Evolutionary conservation across 2,329 filamentous ascomycete species (phyloP), one percentile per base, ranked within the genome.

Genomic region (Taxawa tesnikishii): DNA sequence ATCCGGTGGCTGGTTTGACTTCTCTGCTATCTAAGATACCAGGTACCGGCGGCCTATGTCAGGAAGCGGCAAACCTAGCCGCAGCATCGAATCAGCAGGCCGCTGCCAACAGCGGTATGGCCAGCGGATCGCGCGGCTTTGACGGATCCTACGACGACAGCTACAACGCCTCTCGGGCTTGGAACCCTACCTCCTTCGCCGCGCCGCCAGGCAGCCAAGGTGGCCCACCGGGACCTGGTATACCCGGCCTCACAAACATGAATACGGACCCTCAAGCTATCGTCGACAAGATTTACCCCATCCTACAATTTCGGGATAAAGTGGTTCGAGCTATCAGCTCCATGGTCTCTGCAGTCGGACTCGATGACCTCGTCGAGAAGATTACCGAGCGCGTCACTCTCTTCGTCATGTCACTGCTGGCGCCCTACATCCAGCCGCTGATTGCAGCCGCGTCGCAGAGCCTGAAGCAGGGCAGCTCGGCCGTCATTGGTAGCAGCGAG

Each of bases 381-480:
- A 93, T 98, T 47, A 83, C 81, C 34, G 90, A 98, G 60, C 88
- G 82, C 2, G 66, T 98, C 25, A 94, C 88, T 0, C 69, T 94
- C 5, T 96, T 96, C 52, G 74, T 98, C 31, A 70, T 98, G 39
- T 87, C 85, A 5, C 70, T 98, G 1, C 68, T 98, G 12, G 83
- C 90, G 1, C 90, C 90, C 0, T 96, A 92, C 55, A 72, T 98
- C 39, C 75, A 85, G 34, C 90, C 90, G 8, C 79, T 98, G 51
- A 94, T 98, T 55, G 80, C 79, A 32, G 74, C 81, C 32, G 84
- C 88, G 4, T 88, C 84, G 14, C 77, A 87, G 49, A 73, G 75
- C 19, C 67, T 98, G 15, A 93, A 96, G 59, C 71, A 79, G 15
- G 88, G 90, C 4, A 94, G 84, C 7, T 80, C 81, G 1, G 71